Conservation (phyloP, 2,329 filamentous ascomycete genomes). For the Davidsoniella neocaledoniae region DNA sequence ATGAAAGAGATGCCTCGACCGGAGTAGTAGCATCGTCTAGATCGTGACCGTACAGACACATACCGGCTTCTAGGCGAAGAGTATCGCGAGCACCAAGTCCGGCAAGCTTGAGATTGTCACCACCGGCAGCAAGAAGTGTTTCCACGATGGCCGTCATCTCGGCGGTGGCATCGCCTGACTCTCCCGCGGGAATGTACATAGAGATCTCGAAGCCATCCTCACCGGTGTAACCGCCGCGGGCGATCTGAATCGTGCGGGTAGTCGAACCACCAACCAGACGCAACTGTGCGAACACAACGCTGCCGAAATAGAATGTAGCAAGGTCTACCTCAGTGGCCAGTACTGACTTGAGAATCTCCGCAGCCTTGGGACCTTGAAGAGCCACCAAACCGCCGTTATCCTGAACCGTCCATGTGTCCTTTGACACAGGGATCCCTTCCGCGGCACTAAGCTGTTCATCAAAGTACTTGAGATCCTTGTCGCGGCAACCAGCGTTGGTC, state of each 20-base stretch:
- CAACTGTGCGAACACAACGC: slow-evolving; percentile 49
- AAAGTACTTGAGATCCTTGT: slow-evolving; percentile 74
- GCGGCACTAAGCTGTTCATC: slow-evolving; percentile 48
- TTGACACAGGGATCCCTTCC: slow-evolving; percentile 31
- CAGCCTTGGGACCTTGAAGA: slow-evolving; percentile 70
- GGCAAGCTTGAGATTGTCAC: slow-evolving; percentile 54
- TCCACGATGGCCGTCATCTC: slow-evolving; percentile 39
- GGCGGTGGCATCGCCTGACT: slow-evolving; percentile 41
- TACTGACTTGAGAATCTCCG: slow-evolving; percentile 47
- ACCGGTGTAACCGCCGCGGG: slow-evolving; percentile 85
- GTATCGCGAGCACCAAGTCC: slow-evolving; percentile 85
- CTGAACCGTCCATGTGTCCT: slow-evolving; percentile 50
- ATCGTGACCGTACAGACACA: slow-evolving; percentile 99
- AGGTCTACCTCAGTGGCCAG: slow-evolving; percentile 42
- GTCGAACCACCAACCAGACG: slow-evolving; percentile 35
- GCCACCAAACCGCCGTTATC: slow-evolving; percentile 66
- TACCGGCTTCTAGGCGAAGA: slow-evolving; percentile 83
- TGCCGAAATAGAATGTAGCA: slow-evolving; percentile 64
- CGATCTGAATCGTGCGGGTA: slow-evolving; percentile 42
- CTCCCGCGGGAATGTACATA: slow-evolving; percentile 34
- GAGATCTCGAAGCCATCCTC: slow-evolving; percentile 98
- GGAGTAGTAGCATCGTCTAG: slow-evolving; percentile 59
- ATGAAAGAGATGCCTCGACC: slow-evolving; percentile 41
- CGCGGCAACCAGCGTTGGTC: slow-evolving; percentile 81
- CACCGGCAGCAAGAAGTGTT: slow-evolving; percentile 48